phyloP scores from a whole-genome alignment of 2,329 filamentous ascomycete genomes.

The Aureobasidium uvarum region DNA sequence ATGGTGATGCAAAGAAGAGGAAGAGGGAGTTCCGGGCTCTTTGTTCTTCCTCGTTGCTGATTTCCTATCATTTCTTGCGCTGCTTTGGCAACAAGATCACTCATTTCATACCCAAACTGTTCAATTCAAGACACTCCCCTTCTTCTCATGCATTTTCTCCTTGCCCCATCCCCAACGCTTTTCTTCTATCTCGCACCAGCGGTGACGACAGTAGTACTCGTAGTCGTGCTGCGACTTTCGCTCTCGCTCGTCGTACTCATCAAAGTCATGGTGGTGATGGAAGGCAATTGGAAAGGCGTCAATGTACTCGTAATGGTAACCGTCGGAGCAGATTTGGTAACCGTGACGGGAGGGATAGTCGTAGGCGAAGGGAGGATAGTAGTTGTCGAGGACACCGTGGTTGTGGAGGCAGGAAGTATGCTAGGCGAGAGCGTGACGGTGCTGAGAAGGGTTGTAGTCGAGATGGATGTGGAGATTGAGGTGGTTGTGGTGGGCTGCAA shows the following conservation, averaged over 20 bases:
- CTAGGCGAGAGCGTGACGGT: background rate
- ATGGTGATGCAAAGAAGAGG: no score
- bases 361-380: background rate
- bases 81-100: no score
- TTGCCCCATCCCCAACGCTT: no score
- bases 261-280: conserved; percentile 26
- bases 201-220: conserved; percentile 18
- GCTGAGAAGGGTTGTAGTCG: background rate
- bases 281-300: conserved; percentile 12
- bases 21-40: background rate
- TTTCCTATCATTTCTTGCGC: background rate
- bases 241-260: conserved; percentile 25
- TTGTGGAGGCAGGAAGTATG: background rate
- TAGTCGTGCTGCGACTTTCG: conserved; percentile 18
- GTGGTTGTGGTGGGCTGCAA: background rate
- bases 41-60: no score
- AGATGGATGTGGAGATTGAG: background rate
- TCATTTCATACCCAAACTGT: no score
- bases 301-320: conserved; percentile 24
- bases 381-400: background rate
- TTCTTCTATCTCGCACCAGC: background rate
- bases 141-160: background rate
- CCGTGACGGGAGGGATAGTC: conserved; percentile 17
- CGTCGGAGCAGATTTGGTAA: conserved; percentile 28
- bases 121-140: no score